phyloP scores from a whole-genome alignment of 1,284 basidiomycete species.

The Cryptococcus sp. region DNA sequence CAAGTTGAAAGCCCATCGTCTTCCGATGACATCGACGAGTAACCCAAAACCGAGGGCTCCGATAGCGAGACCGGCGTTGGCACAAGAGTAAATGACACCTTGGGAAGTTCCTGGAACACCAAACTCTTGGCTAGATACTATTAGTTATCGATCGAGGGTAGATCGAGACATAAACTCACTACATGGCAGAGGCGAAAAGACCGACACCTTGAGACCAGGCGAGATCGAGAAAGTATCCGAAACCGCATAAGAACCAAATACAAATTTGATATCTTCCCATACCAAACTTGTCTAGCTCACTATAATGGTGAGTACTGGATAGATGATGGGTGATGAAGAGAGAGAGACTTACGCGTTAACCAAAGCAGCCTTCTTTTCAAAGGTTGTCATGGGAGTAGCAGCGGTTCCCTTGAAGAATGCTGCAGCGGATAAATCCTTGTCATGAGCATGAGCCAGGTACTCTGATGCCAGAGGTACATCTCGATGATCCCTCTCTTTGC shows the following conservation, averaged over 20 bases:
- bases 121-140: slow-evolving; percentile 29
- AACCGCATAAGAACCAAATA: slow-evolving; percentile 33
- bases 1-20: slow-evolving; percentile 65
- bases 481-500: no score
- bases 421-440: slow-evolving; percentile 4
- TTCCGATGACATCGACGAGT: slow-evolving; percentile 35
- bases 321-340: background rate
- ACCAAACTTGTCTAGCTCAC: slow-evolving; percentile 26
- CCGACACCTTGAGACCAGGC: slow-evolving; percentile 30
- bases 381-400: slow-evolving; percentile 19
- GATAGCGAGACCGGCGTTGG: slow-evolving; percentile 50
- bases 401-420: slow-evolving; percentile 23
- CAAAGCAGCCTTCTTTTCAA: slow-evolving; percentile 36
- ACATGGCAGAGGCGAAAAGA: slow-evolving; percentile 22
- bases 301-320: slow-evolving; percentile 6
- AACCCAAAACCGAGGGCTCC: slow-evolving; percentile 27
- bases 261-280: slow-evolving; percentile 23
- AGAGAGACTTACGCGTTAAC: slow-evolving; percentile 33
- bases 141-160: background rate
- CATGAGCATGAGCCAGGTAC: background rate
- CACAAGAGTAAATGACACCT: slow-evolving; percentile 58
- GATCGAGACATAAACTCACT: slow-evolving; percentile 7
- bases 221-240: slow-evolving; percentile 34
- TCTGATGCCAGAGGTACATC: background rate
- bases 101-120: slow-evolving; percentile 34